A percentile compares a stretch with the other conserved stretches of the same genome.
These are phyloP conservation scores for Pisolithus sp. DNA, from an alignment of 768 basidiomycete species.

Conservation along the genomic window DNA sequence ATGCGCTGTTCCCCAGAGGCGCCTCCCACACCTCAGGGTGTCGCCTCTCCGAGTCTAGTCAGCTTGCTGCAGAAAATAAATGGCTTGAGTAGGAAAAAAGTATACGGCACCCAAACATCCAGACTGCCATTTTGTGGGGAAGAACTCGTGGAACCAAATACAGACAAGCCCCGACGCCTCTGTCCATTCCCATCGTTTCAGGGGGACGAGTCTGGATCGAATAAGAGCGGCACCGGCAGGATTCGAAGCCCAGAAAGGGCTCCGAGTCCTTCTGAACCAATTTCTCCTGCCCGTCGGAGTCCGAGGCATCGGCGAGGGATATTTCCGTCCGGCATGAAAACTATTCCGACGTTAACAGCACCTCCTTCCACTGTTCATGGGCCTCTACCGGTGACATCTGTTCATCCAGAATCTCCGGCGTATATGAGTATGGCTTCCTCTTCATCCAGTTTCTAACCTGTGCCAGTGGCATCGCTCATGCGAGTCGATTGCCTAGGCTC, in stretches of 20 bases:
- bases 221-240: constrained; percentile 20
- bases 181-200: constrained; percentile 24
- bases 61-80: constrained; percentile 59
- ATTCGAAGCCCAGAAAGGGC: constrained; percentile 18
- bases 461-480: constrained; percentile 1
- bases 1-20: constrained; percentile 17
- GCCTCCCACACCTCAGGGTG: constrained; percentile 13
- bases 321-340: constrained; percentile 14
- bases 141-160: constrained; percentile 35
- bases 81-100: constrained; percentile 64
- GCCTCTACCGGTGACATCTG: constrained; percentile 17
- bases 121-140: constrained; percentile 50
- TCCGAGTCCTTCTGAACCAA: constrained; percentile 9
- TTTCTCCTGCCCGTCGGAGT: constrained; percentile 33
- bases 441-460: constrained; percentile 7
- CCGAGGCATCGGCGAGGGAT: constrained; percentile 9
- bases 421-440: constrained; percentile 9
- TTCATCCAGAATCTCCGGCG: constrained; percentile 16
- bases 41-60: constrained; percentile 46
- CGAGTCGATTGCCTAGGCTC: constrained; percentile 10
- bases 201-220: constrained; percentile 17
- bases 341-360: constrained; percentile 20
- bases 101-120: constrained; percentile 47
- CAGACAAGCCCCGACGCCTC: constrained; percentile 25
- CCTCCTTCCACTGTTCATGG: constrained; percentile 15